Conservation (phyloP, 768 basidiomycete species). For the Filobasidium wieringae region DNA sequence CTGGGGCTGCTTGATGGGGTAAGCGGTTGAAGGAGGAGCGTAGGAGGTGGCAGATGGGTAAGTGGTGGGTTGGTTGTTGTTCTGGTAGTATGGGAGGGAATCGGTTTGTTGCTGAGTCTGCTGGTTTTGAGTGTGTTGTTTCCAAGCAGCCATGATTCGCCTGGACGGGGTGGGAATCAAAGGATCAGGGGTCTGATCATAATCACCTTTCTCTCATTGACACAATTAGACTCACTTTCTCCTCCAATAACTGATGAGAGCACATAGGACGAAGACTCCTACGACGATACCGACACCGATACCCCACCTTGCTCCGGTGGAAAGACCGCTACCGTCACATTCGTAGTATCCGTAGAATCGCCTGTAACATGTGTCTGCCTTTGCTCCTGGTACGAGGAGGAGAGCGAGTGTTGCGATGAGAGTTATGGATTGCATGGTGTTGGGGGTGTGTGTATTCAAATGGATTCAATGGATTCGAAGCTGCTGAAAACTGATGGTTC, state of each 20-base stretch:
- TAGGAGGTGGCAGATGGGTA: conserved; percentile 20
- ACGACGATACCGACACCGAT: conserved; percentile 34
- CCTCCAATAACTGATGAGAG: conserved; percentile 20
- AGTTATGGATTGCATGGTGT: no score
- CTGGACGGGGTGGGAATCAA: not conserved
- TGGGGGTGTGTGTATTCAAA: no score
- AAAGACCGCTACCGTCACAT: conserved; percentile 18
- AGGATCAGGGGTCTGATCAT: no score
- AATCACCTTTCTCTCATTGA: not conserved
- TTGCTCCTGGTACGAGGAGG: not conserved
- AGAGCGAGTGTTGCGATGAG: not conserved
- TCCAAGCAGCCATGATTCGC: not conserved
- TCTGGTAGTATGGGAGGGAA: conserved; percentile 20
- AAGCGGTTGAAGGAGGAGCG: conserved; percentile 2
- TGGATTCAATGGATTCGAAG: no score
- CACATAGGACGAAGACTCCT: conserved; percentile 20
- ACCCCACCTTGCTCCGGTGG: conserved; percentile 29
- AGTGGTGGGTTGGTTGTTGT: conserved; percentile 18
- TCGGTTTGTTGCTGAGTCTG: conserved; percentile 23
- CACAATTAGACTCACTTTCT: conserved; percentile 24
- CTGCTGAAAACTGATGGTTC: no score
- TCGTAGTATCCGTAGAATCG: conserved; percentile 17
- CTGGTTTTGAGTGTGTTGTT: not conserved
- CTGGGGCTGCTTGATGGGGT: conserved; percentile 15
- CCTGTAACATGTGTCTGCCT: conserved; percentile 3